Evolutionary conservation across 108 stramenopile genomes (phyloP), one percentile per base, ranked within the genome.

Genomic region (Parietichytrium sp.): DNA sequence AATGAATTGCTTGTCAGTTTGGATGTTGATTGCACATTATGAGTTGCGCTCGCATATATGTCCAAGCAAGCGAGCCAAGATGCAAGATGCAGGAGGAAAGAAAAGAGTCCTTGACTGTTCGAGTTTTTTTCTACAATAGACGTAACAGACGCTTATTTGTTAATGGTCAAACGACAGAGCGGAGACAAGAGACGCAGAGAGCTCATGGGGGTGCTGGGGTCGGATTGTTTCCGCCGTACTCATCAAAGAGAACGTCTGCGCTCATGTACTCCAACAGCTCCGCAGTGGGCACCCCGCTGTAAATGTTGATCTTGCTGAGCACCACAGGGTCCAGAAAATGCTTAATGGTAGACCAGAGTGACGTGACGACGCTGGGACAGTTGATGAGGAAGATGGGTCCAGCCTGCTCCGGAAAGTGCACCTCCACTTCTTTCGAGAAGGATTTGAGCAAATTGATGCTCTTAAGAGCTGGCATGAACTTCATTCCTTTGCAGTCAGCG

Each of bases 351-450:
- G 36, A 45, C 61, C 61, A 72, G 6, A 42, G 38, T n/a, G 38
- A 45, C 15, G 36, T 33, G 20, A 72, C 61, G n/a, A 72, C 61
- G 23, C 38, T 45, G 42, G 61, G 61, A 33, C 23, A 45, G 25
- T 72, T 72, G 33, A 72, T 45, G 42, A 72, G 61, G 45, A 72
- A 72, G 61, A 72, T 25, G 42, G 61, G 61, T 45, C 61, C 61
- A 12, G 42, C 61, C 42, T 72, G 61, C 61, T 72, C 61, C 38
- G 61, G 61, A 27, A 72, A 72, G 33, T 72, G 61, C 33, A 72
- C 61, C 33, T 72, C 61, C 23, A 72, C 61, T 38, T 72, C 61
- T 42, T 72, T 72, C 12, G 61, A 16, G 25, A 72, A 72, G 6
- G 61, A 33, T 42, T 72, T 72, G 61, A 72, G 61, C 15, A 72